Percentiles rank a stretch among this genome's conserved stretches.
phyloP scores from a whole-genome alignment of 2,329 filamentous ascomycete genomes.

The Coniosporium tulheliwenetii region DNA sequence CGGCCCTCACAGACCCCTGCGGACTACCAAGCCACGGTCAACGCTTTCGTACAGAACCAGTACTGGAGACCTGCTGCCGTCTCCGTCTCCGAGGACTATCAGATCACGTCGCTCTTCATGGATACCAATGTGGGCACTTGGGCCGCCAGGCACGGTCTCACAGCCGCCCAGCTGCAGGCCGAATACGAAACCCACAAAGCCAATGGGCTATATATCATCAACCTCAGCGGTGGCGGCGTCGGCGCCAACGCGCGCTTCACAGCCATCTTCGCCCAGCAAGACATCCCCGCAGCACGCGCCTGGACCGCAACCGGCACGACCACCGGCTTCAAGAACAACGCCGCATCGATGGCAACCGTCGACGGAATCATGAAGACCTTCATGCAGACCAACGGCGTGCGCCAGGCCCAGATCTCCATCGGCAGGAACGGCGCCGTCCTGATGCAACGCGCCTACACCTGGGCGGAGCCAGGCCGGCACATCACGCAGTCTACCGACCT shows the following conservation, averaged over 20 bases:
- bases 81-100: conserved; percentile 7
- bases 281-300: conserved; percentile 6
- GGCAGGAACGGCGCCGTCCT: conserved; percentile 8
- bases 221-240: conserved; percentile 6
- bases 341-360: not conserved
- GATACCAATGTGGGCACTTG: conserved; percentile 11
- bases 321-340: conserved; percentile 10
- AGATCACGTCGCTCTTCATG: conserved; percentile 8
- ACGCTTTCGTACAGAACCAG: conserved; percentile 4
- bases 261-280: conserved; percentile 9
- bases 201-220: conserved; percentile 6
- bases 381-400: conserved; percentile 9
- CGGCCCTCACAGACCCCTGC: too few species aligned
- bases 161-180: conserved; percentile 4
- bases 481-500: conserved; percentile 7
- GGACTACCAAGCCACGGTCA: too few species aligned
- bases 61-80: conserved; percentile 10
- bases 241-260: conserved; percentile 5
- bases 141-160: conserved; percentile 7
- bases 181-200: conserved; percentile 6
- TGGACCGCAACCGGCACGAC: conserved; percentile 8
- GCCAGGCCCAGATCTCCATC: conserved; percentile 11
- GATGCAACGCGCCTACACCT: conserved; percentile 9
- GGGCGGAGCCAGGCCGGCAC: conserved; percentile 7
- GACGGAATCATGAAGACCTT: conserved; percentile 6